Evolutionary conservation across 257 asterid species (phyloP).

Genomic region (Primulina eburnea): DNA sequence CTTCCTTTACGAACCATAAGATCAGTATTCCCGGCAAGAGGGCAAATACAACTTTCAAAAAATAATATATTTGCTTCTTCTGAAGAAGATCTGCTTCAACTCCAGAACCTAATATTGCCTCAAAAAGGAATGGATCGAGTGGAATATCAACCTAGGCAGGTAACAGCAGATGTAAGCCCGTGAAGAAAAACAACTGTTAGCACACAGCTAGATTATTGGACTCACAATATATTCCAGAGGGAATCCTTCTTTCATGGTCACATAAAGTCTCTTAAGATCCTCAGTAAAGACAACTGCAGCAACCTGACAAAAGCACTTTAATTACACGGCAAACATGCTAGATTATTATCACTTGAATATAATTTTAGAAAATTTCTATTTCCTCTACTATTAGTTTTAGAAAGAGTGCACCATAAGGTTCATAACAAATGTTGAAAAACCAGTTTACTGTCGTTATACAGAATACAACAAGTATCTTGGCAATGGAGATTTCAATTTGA

Average conservation of each 20-base stretch:
- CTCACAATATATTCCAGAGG: slow-evolving; percentile 92
- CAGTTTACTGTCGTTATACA: not conserved
- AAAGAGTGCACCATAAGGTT: not conserved
- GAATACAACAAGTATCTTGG: slow-evolving; percentile 14
- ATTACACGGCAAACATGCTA: slow-evolving; percentile 20
- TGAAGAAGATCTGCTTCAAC: slow-evolving; percentile 94
- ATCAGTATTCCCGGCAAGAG: slow-evolving; percentile 83
- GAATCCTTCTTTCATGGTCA: slow-evolving; percentile 97
- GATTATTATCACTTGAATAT: not conserved
- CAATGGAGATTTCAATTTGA: slow-evolving; percentile 22
- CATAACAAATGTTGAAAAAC: not conserved
- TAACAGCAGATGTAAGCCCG: slow-evolving; percentile 23
- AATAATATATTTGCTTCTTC: slow-evolving; percentile 81
- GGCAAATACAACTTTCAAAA: slow-evolving; percentile 71
- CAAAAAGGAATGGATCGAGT: slow-evolving; percentile 92
- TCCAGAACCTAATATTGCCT: slow-evolving; percentile 86
- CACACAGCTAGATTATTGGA: slow-evolving; percentile 25
- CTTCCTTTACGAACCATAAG: slow-evolving; percentile 85
- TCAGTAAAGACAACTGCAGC: slow-evolving; percentile 92
- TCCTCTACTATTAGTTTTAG: slow-evolving; percentile 6
- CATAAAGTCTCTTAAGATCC: slow-evolving; percentile 86
- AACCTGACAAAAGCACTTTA: slow-evolving; percentile 51
- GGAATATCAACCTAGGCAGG: slow-evolving; percentile 87
- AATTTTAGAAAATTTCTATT: slow-evolving; percentile 6
- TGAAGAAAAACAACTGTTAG: slow-evolving; percentile 19